Base-by-base conservation (phyloP, 192 early-diverging fungal genomes). In the Podochytrium sp. region DNA sequence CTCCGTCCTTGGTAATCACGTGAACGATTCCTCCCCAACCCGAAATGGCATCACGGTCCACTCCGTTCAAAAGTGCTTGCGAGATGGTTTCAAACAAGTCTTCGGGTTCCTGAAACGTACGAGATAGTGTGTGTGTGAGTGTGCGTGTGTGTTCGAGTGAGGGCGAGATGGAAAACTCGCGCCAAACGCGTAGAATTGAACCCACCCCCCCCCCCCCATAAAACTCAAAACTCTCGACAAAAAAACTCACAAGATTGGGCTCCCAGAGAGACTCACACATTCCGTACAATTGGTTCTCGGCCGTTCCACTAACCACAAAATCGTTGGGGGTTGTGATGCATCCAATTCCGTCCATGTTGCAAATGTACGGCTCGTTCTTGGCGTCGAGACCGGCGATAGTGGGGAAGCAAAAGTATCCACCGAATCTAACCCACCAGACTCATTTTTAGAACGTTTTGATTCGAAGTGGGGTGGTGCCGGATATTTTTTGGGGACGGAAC, bases 241-340 rank as follows among this genome's bases (percentile, higher is more conserved):
- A 55, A 30, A 32, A 2, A 73, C 82, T 74, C 81, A 92, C 96
- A 71, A 99, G 87, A 85, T 98, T 89, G 50, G 96, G 95, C 81
- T 98, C 96, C 96, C 96, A 99, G 60, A 99, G 86, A 27, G 90
- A 86, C 82, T 99, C 98, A 76, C 95, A 96, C 90, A 95, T 96
- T 74, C 98, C 98, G 70, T 92, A 98, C 70, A 99, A 84, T 68
- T 93, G 92, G 35, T 90, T 82, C 27, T 77, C 76, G 20, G 98
- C 91, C 7, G 95, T 97, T 75, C 98, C 98, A 58, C 86, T 85
- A 23, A 98, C 98, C 38, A 95, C 92, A 90, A 99, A 98, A 79
- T 98, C 96, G 55, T 92, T 90, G 23, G 97, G 90, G 78, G 88
- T 92, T 78, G 92, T 94, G 71, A 94, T 87, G 81, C 96, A 98